Base-by-base conservation (phyloP, 1,284 basidiomycete genomes). In the Cutaneotrichosporon cavernicola region DNA sequence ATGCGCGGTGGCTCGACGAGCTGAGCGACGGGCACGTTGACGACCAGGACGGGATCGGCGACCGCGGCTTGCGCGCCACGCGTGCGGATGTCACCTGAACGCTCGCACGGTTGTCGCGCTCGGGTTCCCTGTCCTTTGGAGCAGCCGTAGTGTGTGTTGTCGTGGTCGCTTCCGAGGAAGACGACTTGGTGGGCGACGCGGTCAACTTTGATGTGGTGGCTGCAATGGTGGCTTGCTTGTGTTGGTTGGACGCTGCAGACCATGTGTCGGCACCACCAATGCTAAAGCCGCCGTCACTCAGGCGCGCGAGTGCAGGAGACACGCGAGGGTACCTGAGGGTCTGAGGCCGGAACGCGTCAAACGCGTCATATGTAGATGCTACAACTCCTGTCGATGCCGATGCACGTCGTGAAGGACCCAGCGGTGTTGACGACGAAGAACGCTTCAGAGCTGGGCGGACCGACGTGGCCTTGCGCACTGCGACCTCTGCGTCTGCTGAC, bases 251-350 rank as follows among this genome's bases (percentile, higher is more conserved):
- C 22, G 21, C 9, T 4, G 55, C 22, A 7, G 40, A 32, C 63
- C 63, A 65, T 2, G 57, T 46, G 5, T 51, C 43, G 16, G 52
- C 4, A 1, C 56, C 22, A 10, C 43, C n/a, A 6, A 67, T 58
- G 16, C 43, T 31, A 6, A 67, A 59, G 16, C 61, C 56, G 9
- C 56, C 51, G 51, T 68, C 66, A 38, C 64, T 67, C 13, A 72
- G 60, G 21, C 69, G 63, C 0, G 65, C 66, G 1, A 72, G 65
- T 2, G 65, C 69, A n/a, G 68, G 65, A 14, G 67, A 63, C 14
- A 70, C 60, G 36, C 65, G 65, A 2, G 66, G 69, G 55, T 72
- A 72, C 18, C 69, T 61, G 38, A 72, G 57, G 4, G 65, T 56
- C 58, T 68, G 63, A 0, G 71, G 68, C 5, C 50, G 30, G 60